These are phyloP conservation scores for Candida ortonii DNA, from an alignment of 805 yeast species.

Conservation along the genomic window DNA sequence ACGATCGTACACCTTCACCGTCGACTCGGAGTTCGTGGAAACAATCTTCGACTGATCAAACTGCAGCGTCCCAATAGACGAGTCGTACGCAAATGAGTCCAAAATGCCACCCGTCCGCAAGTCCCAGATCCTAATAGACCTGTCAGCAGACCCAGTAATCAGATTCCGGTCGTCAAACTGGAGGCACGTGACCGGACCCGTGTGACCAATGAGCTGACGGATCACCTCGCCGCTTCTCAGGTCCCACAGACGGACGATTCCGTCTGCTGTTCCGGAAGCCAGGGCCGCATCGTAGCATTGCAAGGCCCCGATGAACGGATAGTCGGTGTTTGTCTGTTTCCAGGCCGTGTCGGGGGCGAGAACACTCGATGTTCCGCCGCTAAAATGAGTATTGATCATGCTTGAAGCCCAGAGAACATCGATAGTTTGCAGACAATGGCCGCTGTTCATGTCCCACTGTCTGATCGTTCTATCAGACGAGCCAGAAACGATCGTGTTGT, in stretches of 20 bases:
- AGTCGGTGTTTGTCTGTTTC: slow-evolving; percentile 9
- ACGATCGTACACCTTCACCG: slow-evolving; percentile 59
- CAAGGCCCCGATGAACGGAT: slow-evolving; percentile 58
- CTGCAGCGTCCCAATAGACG: slow-evolving; percentile 53
- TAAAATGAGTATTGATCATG: slow-evolving; percentile 26
- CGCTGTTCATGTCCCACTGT: slow-evolving; percentile 70
- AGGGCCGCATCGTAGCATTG: slow-evolving; percentile 74
- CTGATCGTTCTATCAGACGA: slow-evolving; percentile 70
- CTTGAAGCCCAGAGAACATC: slow-evolving; percentile 63
- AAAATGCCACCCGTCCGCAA: slow-evolving; percentile 60
- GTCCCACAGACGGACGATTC: slow-evolving; percentile 75
- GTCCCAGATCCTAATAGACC: slow-evolving; percentile 71
- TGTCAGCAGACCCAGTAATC: slow-evolving; percentile 61
- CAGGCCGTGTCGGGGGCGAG: slow-evolving; percentile 8
- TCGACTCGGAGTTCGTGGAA: slow-evolving; percentile 44
- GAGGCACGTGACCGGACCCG: slow-evolving; percentile 62
- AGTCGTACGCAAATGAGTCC: slow-evolving; percentile 60
- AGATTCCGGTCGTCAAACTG: slow-evolving; percentile 67
- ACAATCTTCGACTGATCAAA: slow-evolving; percentile 60
- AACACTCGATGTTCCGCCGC: slow-evolving; percentile 3
- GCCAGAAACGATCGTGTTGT: slow-evolving; percentile 58
- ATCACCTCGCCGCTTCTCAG: slow-evolving; percentile 66
- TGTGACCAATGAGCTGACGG: slow-evolving; percentile 61
- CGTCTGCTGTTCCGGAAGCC: slow-evolving; percentile 78
- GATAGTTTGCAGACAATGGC: slow-evolving; percentile 65